phyloP scores from a whole-genome alignment of 1,139 yeast genomes.

The Wickerhamiella pararugosa region DNA sequence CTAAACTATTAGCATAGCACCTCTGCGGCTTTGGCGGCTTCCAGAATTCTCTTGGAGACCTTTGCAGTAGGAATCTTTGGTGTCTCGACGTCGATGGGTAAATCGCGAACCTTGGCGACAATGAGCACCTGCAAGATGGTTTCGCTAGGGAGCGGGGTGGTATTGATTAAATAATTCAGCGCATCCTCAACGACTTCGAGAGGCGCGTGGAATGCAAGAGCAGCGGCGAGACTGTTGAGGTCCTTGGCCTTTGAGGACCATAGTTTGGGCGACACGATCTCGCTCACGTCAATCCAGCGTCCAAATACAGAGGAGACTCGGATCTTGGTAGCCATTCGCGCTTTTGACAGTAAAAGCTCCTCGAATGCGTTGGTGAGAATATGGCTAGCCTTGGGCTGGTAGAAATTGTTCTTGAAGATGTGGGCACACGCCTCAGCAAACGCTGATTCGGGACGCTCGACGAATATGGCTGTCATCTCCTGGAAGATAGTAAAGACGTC shows the following conservation, averaged over 20 bases:
- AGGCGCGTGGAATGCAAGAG: constrained; percentile 1
- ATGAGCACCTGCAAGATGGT: constrained; percentile 1
- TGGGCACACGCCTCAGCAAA: not conserved
- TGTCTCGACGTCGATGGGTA: not conserved
- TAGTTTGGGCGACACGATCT: not conserved
- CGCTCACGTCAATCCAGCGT: constrained; percentile 2
- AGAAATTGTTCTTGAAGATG: not conserved
- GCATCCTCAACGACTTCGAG: not conserved
- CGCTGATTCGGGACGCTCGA: not conserved
- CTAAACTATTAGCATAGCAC: no score
- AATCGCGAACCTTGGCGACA: not conserved
- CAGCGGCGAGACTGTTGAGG: not conserved
- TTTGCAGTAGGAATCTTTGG: no score
- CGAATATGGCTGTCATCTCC: not conserved
- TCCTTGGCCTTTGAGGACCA: not conserved
- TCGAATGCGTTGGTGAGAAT: no score
- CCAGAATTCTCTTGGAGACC: no score
- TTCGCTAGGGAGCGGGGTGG: not conserved
- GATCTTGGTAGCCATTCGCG: no score
- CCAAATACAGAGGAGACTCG: not conserved
- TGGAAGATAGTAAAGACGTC: not conserved
- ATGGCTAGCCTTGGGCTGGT: no score
- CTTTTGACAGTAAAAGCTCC: no score
- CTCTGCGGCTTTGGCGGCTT: no score
- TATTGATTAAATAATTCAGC: not conserved